Percentiles rank a stretch among this genome's conserved stretches.
Conservation (phyloP, 2,329 filamentous ascomycete genomes). For the Exophiala lecanii-corni region DNA sequence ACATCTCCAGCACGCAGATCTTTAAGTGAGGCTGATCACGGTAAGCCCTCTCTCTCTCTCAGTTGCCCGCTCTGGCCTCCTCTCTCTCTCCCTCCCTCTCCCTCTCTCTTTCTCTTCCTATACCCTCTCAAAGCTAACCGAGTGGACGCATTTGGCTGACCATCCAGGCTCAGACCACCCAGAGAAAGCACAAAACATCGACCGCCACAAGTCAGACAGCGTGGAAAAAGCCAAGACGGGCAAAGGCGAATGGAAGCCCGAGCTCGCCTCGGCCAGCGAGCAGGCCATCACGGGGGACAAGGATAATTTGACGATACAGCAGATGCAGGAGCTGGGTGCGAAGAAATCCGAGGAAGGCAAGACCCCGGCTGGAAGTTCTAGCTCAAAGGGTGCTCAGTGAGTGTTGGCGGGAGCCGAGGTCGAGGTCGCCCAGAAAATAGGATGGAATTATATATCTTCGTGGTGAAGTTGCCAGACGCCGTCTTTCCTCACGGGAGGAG, state of each 20-base stretch:
- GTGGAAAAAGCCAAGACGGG: conserved; percentile 23
- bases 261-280: conserved; percentile 23
- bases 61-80: no score
- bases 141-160: no score
- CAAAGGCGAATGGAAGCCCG: conserved; percentile 27
- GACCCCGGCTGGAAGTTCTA: conserved; percentile 10
- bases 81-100: no score
- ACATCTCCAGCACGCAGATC: conserved; percentile 16
- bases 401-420: no score
- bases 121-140: not conserved
- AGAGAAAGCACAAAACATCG: conserved; percentile 21
- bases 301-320: conserved; percentile 23
- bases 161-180: conserved; percentile 13
- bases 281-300: conserved; percentile 19
- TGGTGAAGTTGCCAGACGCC: no score
- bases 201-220: conserved; percentile 23
- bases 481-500: no score
- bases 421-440: no score
- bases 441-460: no score
- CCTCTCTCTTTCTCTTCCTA: not conserved
- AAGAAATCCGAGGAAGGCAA: conserved; percentile 18
- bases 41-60: conserved; percentile 2
- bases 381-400: conserved; percentile 2
- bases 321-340: conserved; percentile 25
- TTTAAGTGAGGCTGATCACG: conserved; percentile 18